A percentile compares a stretch with the other conserved stretches of the same genome.
Conservation (phyloP, 2,329 filamentous ascomycete genomes). For the Huntiella bhutanensis region DNA sequence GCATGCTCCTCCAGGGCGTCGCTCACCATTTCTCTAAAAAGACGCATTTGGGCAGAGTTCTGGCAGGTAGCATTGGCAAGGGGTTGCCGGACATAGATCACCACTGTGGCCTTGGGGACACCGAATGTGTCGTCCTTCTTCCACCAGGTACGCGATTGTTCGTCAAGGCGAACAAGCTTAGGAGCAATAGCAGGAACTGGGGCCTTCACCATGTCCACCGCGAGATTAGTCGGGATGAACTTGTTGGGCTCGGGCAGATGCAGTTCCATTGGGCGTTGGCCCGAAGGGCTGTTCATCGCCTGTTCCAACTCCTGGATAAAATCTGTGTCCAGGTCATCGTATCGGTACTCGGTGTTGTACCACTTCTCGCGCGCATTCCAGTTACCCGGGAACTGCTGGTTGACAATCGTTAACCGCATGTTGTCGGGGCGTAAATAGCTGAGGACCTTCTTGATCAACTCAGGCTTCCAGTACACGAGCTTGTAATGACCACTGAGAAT, state of each 20-base stretch:
- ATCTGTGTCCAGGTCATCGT: constrained; percentile 58
- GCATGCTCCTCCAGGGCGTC: constrained; percentile 85
- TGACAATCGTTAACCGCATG: constrained; percentile 67
- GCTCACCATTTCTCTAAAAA: constrained; percentile 72
- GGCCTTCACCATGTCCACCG: constrained; percentile 90
- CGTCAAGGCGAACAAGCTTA: constrained; percentile 69
- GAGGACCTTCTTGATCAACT: constrained; percentile 56
- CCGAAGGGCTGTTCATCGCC: constrained; percentile 38
- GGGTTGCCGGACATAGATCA: constrained; percentile 63
- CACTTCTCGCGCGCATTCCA: constrained; percentile 87
- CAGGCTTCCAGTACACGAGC: constrained; percentile 61
- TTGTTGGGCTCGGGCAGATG: constrained; percentile 86
- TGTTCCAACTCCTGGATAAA: constrained; percentile 52
- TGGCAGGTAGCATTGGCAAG: constrained; percentile 62
- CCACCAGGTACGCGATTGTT: constrained; percentile 69
- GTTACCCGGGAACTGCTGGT: constrained; percentile 62
- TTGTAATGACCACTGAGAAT: constrained; percentile 63
- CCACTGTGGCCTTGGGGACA: constrained; percentile 84
- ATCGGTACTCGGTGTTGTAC: constrained; percentile 90
- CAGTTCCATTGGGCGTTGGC: constrained; percentile 47
- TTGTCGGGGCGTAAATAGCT: constrained; percentile 68
- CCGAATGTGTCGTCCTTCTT: constrained; percentile 98
- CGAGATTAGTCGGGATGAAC: constrained; percentile 82
- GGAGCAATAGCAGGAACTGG: constrained; percentile 54
- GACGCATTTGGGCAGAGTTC: constrained; percentile 54